These are phyloP conservation scores for Candida montana DNA, from an alignment of 805 yeast species.

Conservation along the genomic window DNA sequence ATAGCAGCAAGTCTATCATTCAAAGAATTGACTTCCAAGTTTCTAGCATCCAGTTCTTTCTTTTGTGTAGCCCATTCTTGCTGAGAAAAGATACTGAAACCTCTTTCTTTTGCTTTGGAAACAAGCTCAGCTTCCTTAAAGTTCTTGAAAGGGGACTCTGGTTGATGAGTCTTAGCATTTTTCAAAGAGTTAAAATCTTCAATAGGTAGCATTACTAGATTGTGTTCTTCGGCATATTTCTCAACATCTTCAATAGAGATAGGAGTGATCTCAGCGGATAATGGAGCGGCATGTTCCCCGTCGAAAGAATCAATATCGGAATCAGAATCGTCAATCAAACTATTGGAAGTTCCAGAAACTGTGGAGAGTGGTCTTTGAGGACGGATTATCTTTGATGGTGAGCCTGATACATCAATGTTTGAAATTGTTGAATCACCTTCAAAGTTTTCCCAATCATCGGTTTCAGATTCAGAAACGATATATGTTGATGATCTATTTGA, in stretches of 20 bases:
- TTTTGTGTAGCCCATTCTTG: conserved; percentile 8
- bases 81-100: conserved; percentile 13
- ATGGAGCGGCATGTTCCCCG: conserved; percentile 15
- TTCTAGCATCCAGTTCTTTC: not conserved
- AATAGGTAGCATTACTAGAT: conserved; percentile 24
- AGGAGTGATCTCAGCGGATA: conserved; percentile 19
- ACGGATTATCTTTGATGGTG: conserved; percentile 9
- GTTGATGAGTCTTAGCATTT: conserved; percentile 25
- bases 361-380: conserved; percentile 16
- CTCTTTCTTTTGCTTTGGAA: conserved; percentile 16
- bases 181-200: conserved; percentile 16
- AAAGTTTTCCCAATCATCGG: conserved; percentile 27
- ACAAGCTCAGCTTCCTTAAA: conserved; percentile 15
- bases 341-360: conserved; percentile 9
- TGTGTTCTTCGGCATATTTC: conserved; percentile 26
- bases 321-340: conserved; percentile 20
- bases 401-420: conserved; percentile 7
- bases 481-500: conserved; percentile 23
- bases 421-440: conserved; percentile 20
- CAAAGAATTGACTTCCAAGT: conserved; percentile 5
- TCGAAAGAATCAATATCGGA: conserved; percentile 24
- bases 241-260: conserved; percentile 24
- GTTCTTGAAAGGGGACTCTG: conserved; percentile 18
- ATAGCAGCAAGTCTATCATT: conserved; percentile 11
- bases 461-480: conserved; percentile 19